A percentile compares a stretch with the other conserved stretches of the same genome.
Conservation (phyloP, 345 rosid genomes). For the Schrenkiella parvula region DNA sequence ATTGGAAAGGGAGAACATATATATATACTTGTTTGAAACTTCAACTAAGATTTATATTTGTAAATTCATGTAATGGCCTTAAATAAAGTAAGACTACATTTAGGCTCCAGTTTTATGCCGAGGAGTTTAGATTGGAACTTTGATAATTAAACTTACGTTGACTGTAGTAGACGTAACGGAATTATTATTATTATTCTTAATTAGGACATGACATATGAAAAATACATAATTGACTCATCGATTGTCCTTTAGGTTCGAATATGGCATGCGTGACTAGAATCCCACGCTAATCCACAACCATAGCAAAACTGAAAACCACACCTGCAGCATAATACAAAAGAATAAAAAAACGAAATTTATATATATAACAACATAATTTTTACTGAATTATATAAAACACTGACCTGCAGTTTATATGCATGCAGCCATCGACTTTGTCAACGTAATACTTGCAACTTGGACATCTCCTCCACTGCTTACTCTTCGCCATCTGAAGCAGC, state of each 20-base stretch:
- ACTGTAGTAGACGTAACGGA: neutral
- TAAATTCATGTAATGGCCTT: neutral
- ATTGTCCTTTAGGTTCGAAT: neutral
- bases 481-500: constrained; percentile 42
- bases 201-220: neutral
- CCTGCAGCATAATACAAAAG: constrained; percentile 13
- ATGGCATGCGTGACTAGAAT: constrained; percentile 3
- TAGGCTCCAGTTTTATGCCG: neutral
- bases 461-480: constrained; percentile 45
- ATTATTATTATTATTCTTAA: neutral
- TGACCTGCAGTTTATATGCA: constrained; percentile 44
- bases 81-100: too few species aligned
- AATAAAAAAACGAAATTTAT: neutral
- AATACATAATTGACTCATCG: neutral
- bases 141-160: too few species aligned
- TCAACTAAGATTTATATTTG: neutral
- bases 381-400: neutral
- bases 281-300: constrained; percentile 38
- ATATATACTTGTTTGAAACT: too few species aligned
- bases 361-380: neutral
- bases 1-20: too few species aligned
- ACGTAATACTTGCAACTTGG: constrained; percentile 40
- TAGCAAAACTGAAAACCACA: constrained; percentile 43
- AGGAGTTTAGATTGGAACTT: too few species aligned
- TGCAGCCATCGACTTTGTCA: constrained; percentile 39